Base-by-base conservation (phyloP, 2,329 filamentous ascomycete genomes). In the Tolypocladium tropicale region DNA sequence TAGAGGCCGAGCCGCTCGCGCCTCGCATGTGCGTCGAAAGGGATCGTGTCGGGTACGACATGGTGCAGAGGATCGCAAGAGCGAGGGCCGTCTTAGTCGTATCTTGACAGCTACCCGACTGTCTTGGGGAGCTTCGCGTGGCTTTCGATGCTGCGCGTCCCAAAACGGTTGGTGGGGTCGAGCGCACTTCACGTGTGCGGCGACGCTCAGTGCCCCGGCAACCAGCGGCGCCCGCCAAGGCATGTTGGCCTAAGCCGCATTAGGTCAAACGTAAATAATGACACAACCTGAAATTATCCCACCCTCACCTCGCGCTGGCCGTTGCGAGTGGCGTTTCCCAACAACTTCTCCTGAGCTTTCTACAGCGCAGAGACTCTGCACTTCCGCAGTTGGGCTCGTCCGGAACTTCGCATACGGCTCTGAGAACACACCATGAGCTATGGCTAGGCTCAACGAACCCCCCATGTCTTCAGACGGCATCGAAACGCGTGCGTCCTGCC, bases 401-500 rank as follows among this genome's bases (percentile, higher is more conserved):
- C 4, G 21, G 3, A 21, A 0, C 46, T 10, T 21, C 18, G 10
- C 30, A n/a, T 33, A 32, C 46, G 18, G 18, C n/a, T n/a, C 30
- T 6, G 18, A 73, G 46, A 55, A 52, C 56, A 55, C 65, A 69
- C 62, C 65, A 69, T 70, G 76, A 76, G 69, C 72, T 65, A 93
- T 93, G 89, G 89, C 89, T 74, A 82, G 88, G 75, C 79, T 93
- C 63, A 92, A 92, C 75, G 88, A 91, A 77, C 81, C 82, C 67
- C 79, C 83, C 60, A 74, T 79, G 73, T 80, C 86, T 66, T 78
- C 78, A 68, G 88, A 90, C 73, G 85, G 77, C 67, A 72, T 90
- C 62, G 88, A 92, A 68, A 84, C 80, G 67, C 76, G 88, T 90
- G 77, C 70, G 86, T 80, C 59, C 25, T 34, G 51, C 56, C 49